These are phyloP conservation scores for Amoebophrya sp. DNA, from an alignment of 169 alveolate genomes.

Conservation along the genomic window DNA sequence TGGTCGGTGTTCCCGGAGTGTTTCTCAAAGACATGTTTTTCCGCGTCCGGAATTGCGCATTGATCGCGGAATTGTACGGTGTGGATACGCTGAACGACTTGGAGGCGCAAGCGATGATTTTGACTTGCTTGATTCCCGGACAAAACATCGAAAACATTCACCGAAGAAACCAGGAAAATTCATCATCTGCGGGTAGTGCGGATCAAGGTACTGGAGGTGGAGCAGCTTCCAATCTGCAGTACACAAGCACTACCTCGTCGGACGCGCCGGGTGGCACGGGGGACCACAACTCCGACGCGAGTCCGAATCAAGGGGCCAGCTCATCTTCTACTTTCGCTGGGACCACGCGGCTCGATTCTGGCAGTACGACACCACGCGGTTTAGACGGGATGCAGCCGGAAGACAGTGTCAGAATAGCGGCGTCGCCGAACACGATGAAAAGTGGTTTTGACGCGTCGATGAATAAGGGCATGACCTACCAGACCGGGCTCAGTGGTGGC, in stretches of 20 bases:
- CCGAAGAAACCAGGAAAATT: not conserved
- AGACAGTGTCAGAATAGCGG: no score
- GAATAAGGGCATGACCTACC: not conserved
- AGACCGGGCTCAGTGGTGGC: not conserved
- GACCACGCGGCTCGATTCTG: no score
- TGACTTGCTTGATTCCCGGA: not conserved
- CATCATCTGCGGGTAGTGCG: not conserved
- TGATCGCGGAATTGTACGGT: not conserved
- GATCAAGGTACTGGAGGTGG: not conserved
- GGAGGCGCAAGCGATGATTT: not conserved
- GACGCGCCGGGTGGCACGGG: not conserved
- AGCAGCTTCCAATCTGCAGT: not conserved
- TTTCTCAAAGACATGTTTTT: not conserved
- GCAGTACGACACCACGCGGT: no score
- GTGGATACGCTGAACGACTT: not conserved
- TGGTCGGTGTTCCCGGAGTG: not conserved
- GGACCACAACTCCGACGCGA: not conserved
- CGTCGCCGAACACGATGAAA: not conserved
- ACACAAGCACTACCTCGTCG: no score
- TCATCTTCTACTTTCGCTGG: not conserved
- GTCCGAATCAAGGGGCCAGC: not conserved
- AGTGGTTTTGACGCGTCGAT: not conserved
- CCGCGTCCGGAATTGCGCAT: not conserved
- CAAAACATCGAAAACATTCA: not conserved
- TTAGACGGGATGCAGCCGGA: no score